Percentiles rank a stretch among this genome's conserved stretches.
Evolutionary conservation across 345 rosid genomes (phyloP).

Genomic region (Turnera subulata): DNA sequence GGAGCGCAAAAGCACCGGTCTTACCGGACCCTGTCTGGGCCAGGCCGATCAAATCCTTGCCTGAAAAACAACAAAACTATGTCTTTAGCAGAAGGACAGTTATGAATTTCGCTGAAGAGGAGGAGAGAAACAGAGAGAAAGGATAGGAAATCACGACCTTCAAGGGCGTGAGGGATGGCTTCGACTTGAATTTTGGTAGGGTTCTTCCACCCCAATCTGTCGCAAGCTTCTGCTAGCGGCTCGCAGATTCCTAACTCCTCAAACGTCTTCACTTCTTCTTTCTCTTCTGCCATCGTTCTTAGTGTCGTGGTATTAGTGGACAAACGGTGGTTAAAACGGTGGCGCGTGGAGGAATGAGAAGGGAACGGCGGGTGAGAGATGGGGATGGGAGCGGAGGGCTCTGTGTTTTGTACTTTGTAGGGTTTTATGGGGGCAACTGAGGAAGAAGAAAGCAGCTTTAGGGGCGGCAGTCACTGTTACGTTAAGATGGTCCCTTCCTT

Average conservation of each 20-base stretch:
- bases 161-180: conserved; percentile 77
- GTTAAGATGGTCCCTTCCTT: too few species aligned
- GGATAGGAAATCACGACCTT: conserved; percentile 33
- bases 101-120: too few species aligned
- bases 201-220: conserved; percentile 59
- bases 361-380: too few species aligned
- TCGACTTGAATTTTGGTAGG: conserved; percentile 85
- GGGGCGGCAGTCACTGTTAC: too few species aligned
- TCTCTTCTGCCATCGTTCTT: conserved; percentile 39
- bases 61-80: conserved; percentile 19
- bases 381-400: too few species aligned
- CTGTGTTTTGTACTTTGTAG: too few species aligned
- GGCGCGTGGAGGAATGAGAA: too few species aligned
- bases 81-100: too few species aligned
- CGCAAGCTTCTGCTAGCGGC: conserved; percentile 70
- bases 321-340: too few species aligned
- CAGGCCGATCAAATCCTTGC: conserved; percentile 88
- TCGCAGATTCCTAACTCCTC: conserved; percentile 69
- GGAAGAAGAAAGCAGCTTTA: too few species aligned
- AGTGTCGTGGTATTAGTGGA: too few species aligned
- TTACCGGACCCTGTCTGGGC: conserved; percentile 96
- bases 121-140: neutral
- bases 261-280: conserved; percentile 61
- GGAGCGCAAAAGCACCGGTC: conserved; percentile 95
- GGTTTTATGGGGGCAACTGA: too few species aligned